Percentiles rank a stretch among this genome's conserved stretches.
Evolutionary conservation across 2,329 filamentous ascomycete species (phyloP).

Genomic region (Lachnellula suecica): DNA sequence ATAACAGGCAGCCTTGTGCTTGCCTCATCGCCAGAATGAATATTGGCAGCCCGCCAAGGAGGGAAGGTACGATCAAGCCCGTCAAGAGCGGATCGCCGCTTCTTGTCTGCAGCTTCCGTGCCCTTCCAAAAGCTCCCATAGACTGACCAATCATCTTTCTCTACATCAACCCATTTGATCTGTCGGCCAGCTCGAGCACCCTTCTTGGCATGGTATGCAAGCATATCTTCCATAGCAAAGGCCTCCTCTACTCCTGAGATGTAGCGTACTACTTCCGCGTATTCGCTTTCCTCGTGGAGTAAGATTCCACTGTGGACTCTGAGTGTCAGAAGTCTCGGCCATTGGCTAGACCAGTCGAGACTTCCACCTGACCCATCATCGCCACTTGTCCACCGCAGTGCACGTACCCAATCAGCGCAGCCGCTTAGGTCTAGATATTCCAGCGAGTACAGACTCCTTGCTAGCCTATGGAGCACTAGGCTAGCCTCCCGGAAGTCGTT

Average conservation of each 20-base stretch:
- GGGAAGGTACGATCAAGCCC: not conserved
- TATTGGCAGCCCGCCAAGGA: not conserved
- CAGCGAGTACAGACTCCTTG: conserved; percentile 53
- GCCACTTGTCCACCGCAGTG: conserved; percentile 21
- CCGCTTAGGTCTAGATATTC: conserved; percentile 63
- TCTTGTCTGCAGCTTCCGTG: conserved; percentile 10
- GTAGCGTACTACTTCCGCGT: conserved; percentile 12
- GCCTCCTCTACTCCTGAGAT: conserved; percentile 15
- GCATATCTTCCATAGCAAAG: conserved; percentile 16
- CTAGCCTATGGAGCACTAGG: conserved; percentile 53
- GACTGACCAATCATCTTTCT: conserved; percentile 19
- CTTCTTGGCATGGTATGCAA: conserved; percentile 15
- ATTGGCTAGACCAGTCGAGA: conserved; percentile 27
- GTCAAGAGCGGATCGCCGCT: conserved; percentile 11
- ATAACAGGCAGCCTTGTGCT: not conserved
- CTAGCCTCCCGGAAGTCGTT: conserved; percentile 60
- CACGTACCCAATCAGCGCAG: conserved; percentile 50
- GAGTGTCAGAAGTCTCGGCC: conserved; percentile 22
- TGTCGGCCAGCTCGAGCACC: conserved; percentile 4
- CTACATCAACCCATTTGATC: conserved; percentile 18
- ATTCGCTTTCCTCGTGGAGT: conserved; percentile 9
- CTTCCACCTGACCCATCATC: conserved; percentile 12
- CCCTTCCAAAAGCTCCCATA: conserved; percentile 20
- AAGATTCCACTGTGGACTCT: conserved; percentile 15
- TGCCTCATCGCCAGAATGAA: not conserved